Evolutionary conservation across 2,329 filamentous ascomycete genomes (phyloP).

Genomic region (Paracoccidioides brasiliensis): DNA sequence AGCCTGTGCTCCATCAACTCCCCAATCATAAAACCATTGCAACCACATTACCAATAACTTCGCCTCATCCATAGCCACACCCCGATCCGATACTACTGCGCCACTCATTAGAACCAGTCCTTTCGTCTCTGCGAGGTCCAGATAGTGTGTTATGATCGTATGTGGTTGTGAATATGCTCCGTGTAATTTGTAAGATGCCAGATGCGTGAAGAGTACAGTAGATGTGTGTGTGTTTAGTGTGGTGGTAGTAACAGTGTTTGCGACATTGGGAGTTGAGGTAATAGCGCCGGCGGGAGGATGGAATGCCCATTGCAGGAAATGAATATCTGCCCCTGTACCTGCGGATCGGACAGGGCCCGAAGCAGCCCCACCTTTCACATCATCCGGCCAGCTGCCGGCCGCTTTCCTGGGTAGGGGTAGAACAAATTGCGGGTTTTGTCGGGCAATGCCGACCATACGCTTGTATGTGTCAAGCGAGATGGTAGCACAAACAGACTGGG

Average conservation of each 20-base stretch:
- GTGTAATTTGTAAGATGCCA: slow-evolving; percentile 83
- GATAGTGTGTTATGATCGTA: slow-evolving; percentile 84
- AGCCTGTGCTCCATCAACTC: slow-evolving; percentile 42
- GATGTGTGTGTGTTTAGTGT: slow-evolving; percentile 45
- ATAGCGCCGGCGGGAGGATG: slow-evolving; percentile 46
- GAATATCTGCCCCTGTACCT: slow-evolving; percentile 58
- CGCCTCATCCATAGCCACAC: slow-evolving; percentile 68
- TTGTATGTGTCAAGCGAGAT: slow-evolving; percentile 63
- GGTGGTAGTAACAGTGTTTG: slow-evolving; percentile 12
- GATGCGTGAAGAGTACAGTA: slow-evolving; percentile 81
- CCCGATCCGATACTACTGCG: slow-evolving; percentile 58
- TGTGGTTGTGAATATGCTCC: slow-evolving; percentile 86
- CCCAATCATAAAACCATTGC: slow-evolving; percentile 74
- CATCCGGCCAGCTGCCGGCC: slow-evolving; percentile 7
- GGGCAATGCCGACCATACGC: slow-evolving; percentile 58
- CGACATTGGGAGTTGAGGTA: slow-evolving; percentile 12
- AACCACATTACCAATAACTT: slow-evolving; percentile 83
- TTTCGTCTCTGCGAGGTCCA: slow-evolving; percentile 61
- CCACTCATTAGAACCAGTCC: slow-evolving; percentile 80
- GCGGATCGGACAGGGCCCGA: slow-evolving; percentile 13
- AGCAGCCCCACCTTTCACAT: slow-evolving; percentile 16
- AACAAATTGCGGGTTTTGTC: slow-evolving; percentile 73
- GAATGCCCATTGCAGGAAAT: slow-evolving; percentile 94
- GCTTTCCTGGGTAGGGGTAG: slow-evolving; percentile 56
- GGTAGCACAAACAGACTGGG: slow-evolving; percentile 67